Evolutionary conservation across 768 basidiomycete species (phyloP).

Genomic region (Suillus occidentalis): DNA sequence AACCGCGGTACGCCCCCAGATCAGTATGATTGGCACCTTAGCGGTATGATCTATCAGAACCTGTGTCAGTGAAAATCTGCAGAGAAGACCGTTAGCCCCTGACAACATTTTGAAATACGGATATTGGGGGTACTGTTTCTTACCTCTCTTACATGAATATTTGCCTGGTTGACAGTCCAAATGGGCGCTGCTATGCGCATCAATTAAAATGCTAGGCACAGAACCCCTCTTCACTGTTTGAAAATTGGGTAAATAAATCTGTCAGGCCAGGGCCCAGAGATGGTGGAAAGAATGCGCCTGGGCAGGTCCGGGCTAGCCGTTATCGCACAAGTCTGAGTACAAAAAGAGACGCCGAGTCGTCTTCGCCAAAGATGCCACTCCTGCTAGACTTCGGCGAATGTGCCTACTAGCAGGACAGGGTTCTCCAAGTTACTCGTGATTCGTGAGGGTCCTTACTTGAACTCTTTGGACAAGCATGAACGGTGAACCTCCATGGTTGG

Average conservation of each 20-base stretch:
- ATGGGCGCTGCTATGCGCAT: constrained; percentile 55
- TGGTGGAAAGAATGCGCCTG: constrained; percentile 44
- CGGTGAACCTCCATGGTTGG: constrained; percentile 48
- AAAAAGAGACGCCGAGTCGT: constrained; percentile 74
- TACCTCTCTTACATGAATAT: constrained; percentile 74
- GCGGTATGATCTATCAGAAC: constrained; percentile 32
- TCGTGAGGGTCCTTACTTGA: constrained; percentile 34
- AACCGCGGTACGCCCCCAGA: too few species aligned
- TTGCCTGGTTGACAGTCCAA: constrained; percentile 62
- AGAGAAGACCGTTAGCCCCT: constrained; percentile 1
- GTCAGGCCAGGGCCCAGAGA: constrained; percentile 39
- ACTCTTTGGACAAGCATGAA: neutral
- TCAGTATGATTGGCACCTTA: too few species aligned
- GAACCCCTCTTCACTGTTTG: constrained; percentile 69
- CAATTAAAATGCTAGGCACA: constrained; percentile 79
- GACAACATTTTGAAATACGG: neutral
- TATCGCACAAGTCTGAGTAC: constrained; percentile 16
- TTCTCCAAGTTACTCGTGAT: constrained; percentile 43
- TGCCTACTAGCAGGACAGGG: constrained; percentile 57
- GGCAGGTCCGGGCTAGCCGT: constrained; percentile 35
- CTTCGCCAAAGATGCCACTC: constrained; percentile 84
- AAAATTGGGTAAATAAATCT: constrained; percentile 61
- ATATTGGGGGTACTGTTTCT: constrained; percentile 6
- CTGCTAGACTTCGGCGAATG: constrained; percentile 70
- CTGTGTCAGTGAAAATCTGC: constrained; percentile 83